These are phyloP conservation scores for Mortierella alpina DNA, from an alignment of 192 early-diverging fungal species.

Conservation along the genomic window DNA sequence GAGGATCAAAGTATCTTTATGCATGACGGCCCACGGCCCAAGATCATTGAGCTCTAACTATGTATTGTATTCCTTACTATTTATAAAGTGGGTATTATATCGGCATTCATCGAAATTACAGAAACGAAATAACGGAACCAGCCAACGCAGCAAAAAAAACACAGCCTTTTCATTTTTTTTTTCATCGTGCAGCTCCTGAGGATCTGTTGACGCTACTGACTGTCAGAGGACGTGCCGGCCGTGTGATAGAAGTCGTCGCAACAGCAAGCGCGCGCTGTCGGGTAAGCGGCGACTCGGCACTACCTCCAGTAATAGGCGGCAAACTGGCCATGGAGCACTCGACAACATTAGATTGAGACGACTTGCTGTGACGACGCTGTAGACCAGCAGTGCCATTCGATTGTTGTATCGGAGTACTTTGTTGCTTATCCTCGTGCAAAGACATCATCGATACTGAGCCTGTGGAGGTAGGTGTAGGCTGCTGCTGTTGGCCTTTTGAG, in stretches of 20 bases:
- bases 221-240: no score
- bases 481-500: not conserved
- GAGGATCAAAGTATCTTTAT: conserved; percentile 37
- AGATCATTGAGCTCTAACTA: conserved; percentile 35
- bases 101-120: no score
- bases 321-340: not conserved
- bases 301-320: not conserved
- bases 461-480: not conserved
- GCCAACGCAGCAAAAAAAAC: no score
- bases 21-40: conserved; percentile 40
- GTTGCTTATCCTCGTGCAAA: not conserved
- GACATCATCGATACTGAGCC: not conserved
- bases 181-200: no score
- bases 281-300: not conserved
- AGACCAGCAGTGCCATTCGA: not conserved
- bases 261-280: conserved; percentile 11
- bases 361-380: not conserved
- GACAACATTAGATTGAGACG: not conserved
- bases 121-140: no score
- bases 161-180: no score
- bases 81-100: no score
- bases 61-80: no score
- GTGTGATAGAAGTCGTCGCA: not conserved
- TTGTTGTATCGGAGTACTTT: not conserved
- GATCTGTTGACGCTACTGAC: no score